A percentile compares a stretch with the other conserved stretches of the same genome.
These are phyloP conservation scores for Wallemia ichthyophaga DNA, from an alignment of 1,284 basidiomycete species.

Conservation along the genomic window DNA sequence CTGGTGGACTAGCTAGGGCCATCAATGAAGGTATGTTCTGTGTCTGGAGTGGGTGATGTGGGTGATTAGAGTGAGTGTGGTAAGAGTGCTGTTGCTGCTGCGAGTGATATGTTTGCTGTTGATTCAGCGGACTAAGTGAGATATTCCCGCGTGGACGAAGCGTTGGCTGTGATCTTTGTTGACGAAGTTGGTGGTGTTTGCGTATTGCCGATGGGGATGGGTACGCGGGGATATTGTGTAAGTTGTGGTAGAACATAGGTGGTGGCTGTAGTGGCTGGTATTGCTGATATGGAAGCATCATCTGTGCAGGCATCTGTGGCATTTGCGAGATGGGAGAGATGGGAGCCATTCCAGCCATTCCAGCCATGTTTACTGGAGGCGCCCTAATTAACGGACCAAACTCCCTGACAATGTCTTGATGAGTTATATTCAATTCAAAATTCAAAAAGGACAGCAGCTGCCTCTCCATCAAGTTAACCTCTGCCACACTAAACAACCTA, in stretches of 20 bases:
- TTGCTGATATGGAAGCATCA: background rate
- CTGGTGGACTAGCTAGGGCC: background rate
- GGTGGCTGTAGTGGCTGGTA: background rate
- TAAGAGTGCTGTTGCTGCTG: too few species aligned
- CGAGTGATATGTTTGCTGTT: background rate
- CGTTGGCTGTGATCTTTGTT: background rate
- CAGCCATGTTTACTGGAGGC: background rate
- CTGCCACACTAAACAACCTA: constrained; percentile 28
- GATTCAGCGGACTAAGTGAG: background rate
- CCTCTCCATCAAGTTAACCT: constrained; percentile 83
- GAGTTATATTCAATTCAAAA: constrained; percentile 60
- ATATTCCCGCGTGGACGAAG: background rate
- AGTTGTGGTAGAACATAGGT: background rate
- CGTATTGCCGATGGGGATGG: background rate
- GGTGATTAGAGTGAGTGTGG: too few species aligned
- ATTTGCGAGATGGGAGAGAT: too few species aligned
- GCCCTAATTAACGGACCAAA: constrained; percentile 6
- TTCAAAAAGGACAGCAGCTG: constrained; percentile 66
- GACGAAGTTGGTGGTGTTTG: background rate
- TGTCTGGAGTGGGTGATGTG: too few species aligned
- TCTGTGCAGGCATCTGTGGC: too few species aligned
- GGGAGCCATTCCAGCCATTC: too few species aligned
- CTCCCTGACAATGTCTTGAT: constrained; percentile 31
- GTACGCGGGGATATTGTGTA: background rate
- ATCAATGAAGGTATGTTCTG: background rate